Conservation (phyloP, 257 asterid genomes). For the Nicotiana sylvestris region DNA sequence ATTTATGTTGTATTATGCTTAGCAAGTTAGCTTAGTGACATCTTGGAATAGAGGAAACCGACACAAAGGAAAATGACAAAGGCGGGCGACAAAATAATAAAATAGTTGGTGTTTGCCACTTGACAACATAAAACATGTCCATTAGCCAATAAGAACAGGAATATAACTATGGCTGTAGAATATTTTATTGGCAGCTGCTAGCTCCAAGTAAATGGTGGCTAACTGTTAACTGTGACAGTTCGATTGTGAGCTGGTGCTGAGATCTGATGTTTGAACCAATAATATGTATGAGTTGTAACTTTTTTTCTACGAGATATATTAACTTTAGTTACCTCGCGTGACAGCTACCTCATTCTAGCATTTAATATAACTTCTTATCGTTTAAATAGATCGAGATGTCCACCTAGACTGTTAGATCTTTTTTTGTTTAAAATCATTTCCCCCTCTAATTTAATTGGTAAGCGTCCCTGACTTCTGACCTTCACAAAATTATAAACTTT, state of each 20-base stretch:
- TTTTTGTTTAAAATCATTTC: not conserved
- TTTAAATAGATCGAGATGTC: not conserved
- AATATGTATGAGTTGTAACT: not conserved
- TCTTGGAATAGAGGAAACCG: not conserved
- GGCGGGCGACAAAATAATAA: not conserved
- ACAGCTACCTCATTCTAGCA: not conserved
- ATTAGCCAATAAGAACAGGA: not conserved
- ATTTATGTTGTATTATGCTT: not conserved
- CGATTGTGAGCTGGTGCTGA: not conserved
- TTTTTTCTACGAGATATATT: not conserved
- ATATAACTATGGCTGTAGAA: not conserved
- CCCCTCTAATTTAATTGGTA: not conserved
- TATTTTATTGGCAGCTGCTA: not conserved
- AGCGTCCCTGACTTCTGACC: not conserved
- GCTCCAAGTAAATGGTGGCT: conserved; percentile 7
- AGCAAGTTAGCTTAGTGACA: not conserved
- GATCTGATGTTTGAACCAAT: not conserved
- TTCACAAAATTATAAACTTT: not conserved
- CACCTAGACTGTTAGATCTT: not conserved
- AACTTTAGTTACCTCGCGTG: not conserved
- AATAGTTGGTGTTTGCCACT: not conserved
- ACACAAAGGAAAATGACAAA: not conserved
- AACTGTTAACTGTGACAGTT: not conserved
- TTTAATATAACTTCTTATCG: not conserved
- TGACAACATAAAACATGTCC: not conserved